Percentiles rank a stretch among this genome's conserved stretches.
Evolutionary conservation across 2,329 filamentous ascomycete species (phyloP).

Genomic region (Alternaria sp.): DNA sequence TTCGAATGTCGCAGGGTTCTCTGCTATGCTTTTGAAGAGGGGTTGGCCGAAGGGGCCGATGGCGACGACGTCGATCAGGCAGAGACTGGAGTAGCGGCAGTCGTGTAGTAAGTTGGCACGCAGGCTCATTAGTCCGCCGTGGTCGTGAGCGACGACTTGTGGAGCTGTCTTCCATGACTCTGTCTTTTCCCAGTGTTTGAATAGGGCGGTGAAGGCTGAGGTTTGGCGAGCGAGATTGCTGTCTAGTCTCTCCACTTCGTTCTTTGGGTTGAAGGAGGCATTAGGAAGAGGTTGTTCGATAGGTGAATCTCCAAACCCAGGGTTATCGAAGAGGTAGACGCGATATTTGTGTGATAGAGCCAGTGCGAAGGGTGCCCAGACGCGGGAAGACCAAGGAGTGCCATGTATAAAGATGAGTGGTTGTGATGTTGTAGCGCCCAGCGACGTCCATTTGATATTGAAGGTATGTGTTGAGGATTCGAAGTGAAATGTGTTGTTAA

Average conservation of each 20-base stretch:
- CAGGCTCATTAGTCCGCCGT: constrained; percentile 29
- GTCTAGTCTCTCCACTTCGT: constrained; percentile 16
- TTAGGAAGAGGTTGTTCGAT: constrained; percentile 7
- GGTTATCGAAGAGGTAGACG: constrained; percentile 30
- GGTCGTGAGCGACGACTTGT: constrained; percentile 30
- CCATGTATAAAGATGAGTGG: constrained; percentile 30
- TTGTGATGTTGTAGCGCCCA: constrained; percentile 12
- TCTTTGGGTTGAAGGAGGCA: not conserved
- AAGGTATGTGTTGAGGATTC: constrained; percentile 18
- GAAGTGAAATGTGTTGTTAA: constrained; percentile 11
- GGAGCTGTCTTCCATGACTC: constrained; percentile 10
- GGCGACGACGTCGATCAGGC: constrained; percentile 27
- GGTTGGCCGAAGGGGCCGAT: constrained; percentile 29
- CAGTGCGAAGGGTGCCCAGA: constrained; percentile 24
- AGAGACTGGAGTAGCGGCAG: constrained; percentile 24
- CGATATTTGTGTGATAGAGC: constrained; percentile 20
- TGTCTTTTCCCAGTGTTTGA: constrained; percentile 18
- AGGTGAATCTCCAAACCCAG: constrained; percentile 27
- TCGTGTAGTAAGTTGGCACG: constrained; percentile 23
- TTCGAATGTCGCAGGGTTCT: constrained; percentile 18
- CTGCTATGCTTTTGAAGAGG: constrained; percentile 22
- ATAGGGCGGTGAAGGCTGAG: constrained; percentile 23
- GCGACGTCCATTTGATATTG: constrained; percentile 20
- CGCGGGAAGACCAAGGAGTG: constrained; percentile 31
- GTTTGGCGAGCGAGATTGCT: constrained; percentile 24